Evolutionary conservation across 371 early-diverging fungal genomes (phyloP).

Genomic region (Neoconidiobolus thromboides): DNA sequence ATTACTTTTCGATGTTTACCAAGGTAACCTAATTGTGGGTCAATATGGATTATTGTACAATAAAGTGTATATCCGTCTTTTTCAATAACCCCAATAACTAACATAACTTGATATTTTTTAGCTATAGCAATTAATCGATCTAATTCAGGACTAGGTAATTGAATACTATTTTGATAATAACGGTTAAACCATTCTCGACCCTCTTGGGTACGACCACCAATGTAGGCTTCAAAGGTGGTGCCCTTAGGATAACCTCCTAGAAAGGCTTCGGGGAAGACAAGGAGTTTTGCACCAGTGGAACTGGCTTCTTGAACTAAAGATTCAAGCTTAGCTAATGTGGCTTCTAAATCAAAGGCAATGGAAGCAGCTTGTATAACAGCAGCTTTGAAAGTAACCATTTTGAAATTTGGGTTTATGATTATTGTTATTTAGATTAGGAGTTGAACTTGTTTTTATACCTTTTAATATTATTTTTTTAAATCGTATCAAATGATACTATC

Average conservation of each 20-base stretch:
- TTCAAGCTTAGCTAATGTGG: conserved; percentile 8
- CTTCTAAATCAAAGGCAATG: conserved; percentile 6
- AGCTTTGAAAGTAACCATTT: conserved; percentile 2
- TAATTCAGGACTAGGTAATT: conserved; percentile 9
- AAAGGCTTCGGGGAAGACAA: conserved; percentile 12
- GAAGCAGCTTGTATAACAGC: conserved; percentile 11
- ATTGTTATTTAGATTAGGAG: no score
- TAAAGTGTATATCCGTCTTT: conserved; percentile 8
- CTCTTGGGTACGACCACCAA: conserved; percentile 9
- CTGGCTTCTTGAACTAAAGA: conserved; percentile 7
- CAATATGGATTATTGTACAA: conserved; percentile 9
- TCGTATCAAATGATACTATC: no score
- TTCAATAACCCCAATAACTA: conserved; percentile 13
- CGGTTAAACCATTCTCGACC: conserved; percentile 8
- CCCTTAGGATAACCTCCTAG: conserved; percentile 11
- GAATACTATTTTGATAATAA: conserved; percentile 8
- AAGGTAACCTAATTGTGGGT: conserved; percentile 8
- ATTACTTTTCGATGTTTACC: conserved; percentile 13
- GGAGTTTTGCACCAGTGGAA: conserved; percentile 1
- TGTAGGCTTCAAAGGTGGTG: conserved; percentile 8
- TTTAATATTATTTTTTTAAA: no score
- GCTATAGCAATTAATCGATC: conserved; percentile 7
- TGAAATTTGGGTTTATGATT: no score
- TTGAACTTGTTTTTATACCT: no score
- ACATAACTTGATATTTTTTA: conserved; percentile 1